Percentiles rank a stretch among this genome's conserved stretches.
Conservation (phyloP, 2,329 filamentous ascomycete species). For the Chaetomium globosum region DNA sequence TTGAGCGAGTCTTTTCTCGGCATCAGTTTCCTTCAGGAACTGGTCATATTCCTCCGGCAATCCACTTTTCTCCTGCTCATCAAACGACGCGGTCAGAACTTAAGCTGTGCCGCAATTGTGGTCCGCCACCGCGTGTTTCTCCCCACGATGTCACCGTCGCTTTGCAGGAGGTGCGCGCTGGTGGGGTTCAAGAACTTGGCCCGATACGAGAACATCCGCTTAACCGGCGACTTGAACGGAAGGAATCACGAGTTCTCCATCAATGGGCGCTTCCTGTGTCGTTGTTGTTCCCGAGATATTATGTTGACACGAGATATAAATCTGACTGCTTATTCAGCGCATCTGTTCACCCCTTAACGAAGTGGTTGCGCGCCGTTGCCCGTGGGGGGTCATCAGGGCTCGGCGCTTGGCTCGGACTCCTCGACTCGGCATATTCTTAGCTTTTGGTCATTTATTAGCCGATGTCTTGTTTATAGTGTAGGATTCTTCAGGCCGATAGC, state of each 20-base stretch:
- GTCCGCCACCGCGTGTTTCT: constrained; percentile 2
- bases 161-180: constrained; percentile 7
- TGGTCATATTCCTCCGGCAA: neutral
- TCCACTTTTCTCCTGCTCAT: constrained; percentile 2
- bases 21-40: neutral
- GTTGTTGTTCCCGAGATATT: neutral
- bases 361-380: neutral
- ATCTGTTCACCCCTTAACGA: neutral
- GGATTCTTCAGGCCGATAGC: too few species aligned
- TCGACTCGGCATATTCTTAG: neutral
- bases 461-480: too few species aligned
- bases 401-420: neutral
- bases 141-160: constrained; percentile 6
- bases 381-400: neutral
- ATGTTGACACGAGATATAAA: neutral
- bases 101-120: constrained; percentile 15
- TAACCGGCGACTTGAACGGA: neutral
- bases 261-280: neutral
- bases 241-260: neutral
- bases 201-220: neutral
- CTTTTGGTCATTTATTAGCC: neutral
- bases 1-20: neutral
- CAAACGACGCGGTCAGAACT: neutral
- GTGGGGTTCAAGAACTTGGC: neutral
- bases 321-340: neutral